Percentiles rank a stretch among this genome's conserved stretches.
These are phyloP conservation scores for Fusarium sacchari DNA, from an alignment of 2,329 filamentous ascomycete genomes.

Conservation along the genomic window DNA sequence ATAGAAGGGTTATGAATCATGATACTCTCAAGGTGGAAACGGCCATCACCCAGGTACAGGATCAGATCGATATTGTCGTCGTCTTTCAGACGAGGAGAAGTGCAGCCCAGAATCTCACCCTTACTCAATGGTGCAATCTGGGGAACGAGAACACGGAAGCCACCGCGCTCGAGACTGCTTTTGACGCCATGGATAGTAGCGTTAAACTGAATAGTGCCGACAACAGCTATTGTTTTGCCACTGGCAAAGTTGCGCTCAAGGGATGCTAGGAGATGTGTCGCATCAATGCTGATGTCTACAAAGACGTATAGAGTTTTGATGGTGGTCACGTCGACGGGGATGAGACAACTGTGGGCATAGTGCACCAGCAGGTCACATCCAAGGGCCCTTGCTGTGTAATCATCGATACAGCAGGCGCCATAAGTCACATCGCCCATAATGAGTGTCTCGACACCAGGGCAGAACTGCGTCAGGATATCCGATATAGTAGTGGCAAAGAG, in stretches of 20 bases:
- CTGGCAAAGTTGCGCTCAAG: conserved; percentile 87
- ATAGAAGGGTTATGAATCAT: conserved; percentile 98
- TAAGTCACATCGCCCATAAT: conserved; percentile 99
- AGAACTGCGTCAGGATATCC: conserved; percentile 95
- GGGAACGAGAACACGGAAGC: conserved; percentile 86
- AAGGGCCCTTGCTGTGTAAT: conserved; percentile 93
- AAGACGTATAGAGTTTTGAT: conserved; percentile 99
- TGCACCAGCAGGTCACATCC: conserved; percentile 95
- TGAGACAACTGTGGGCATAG: conserved; percentile 96
- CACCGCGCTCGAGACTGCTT: conserved; percentile 80
- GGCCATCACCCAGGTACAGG: conserved; percentile 89
- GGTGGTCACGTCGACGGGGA: conserved; percentile 94
- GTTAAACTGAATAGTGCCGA: conserved; percentile 99
- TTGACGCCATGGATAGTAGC: conserved; percentile 91
- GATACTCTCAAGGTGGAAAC: conserved; percentile 96
- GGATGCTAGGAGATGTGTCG: conserved; percentile 84
- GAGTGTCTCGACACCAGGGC: conserved; percentile 87
- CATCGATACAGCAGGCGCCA: conserved; percentile 97
- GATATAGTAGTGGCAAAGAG: conserved; percentile 98
- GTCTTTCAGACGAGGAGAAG: conserved; percentile 76
- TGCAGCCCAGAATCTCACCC: conserved; percentile 97
- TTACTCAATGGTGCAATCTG: conserved; percentile 94
- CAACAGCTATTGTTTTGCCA: conserved; percentile 88
- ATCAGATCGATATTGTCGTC: conserved; percentile 76
- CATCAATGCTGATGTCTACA: conserved; percentile 97